Conservation (phyloP, 257 asterid genomes). For the Catharanthus roseus region DNA sequence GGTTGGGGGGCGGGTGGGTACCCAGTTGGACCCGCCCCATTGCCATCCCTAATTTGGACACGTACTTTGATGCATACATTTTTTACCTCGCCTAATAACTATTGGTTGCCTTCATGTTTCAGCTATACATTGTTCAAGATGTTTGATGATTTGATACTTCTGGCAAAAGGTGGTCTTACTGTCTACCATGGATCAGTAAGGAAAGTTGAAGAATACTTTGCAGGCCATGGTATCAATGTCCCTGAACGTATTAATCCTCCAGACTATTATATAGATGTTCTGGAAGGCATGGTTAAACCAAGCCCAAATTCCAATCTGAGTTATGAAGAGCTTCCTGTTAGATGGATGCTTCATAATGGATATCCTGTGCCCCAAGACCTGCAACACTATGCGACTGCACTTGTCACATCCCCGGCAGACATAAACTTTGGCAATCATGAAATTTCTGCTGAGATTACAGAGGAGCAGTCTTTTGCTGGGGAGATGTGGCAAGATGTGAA, state of each 20-base stretch:
- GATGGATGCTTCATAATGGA: constrained; percentile 89
- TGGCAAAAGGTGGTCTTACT: constrained; percentile 88
- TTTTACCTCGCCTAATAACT: neutral
- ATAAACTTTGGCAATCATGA: constrained; percentile 32
- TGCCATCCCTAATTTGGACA: too few relatives aligned
- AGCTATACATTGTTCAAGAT: constrained; percentile 80
- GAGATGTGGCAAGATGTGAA: constrained; percentile 63
- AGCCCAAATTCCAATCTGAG: constrained; percentile 44
- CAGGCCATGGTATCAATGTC: constrained; percentile 50
- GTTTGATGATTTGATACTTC: constrained; percentile 89
- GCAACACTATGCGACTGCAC: constrained; percentile 35
- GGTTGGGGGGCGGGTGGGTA: too few relatives aligned
- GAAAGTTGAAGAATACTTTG: constrained; percentile 84
- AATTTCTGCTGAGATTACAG: constrained; percentile 16
- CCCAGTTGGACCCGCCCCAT: too few relatives aligned
- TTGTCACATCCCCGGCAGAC: constrained; percentile 22
- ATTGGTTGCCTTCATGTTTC: constrained; percentile 27
- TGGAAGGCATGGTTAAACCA: constrained; percentile 78
- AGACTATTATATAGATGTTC: constrained; percentile 77
- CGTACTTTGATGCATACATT: neutral
- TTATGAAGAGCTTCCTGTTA: constrained; percentile 69
- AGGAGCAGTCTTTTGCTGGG: constrained; percentile 52
- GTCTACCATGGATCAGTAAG: constrained; percentile 79
- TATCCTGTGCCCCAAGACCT: constrained; percentile 66
- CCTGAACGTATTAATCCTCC: constrained; percentile 95